Evolutionary conservation across 805 yeast genomes (phyloP).

Genomic region (Wickerhamomyces bovis): DNA sequence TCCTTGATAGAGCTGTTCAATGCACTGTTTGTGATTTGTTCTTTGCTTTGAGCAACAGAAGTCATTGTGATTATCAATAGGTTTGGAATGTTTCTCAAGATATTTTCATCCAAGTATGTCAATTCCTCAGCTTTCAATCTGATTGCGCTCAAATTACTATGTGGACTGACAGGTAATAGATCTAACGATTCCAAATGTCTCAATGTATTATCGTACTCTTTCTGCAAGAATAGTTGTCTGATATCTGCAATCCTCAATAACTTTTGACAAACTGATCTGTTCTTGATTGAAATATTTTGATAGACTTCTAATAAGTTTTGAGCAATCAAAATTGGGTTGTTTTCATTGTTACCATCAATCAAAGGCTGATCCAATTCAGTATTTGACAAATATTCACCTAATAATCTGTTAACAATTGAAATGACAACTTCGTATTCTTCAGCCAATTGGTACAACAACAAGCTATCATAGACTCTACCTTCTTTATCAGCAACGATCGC

Average conservation of each 20-base stretch:
- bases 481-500: constrained; percentile 88
- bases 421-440: constrained; percentile 84
- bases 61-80: constrained; percentile 78
- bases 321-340: constrained; percentile 34
- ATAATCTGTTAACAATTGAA: constrained; percentile 59
- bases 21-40: constrained; percentile 30
- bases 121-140: constrained; percentile 68
- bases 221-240: constrained; percentile 48
- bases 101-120: constrained; percentile 55
- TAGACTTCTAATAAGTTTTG: constrained; percentile 36
- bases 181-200: constrained; percentile 51
- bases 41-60: constrained; percentile 55
- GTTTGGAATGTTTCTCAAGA: constrained; percentile 75
- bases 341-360: constrained; percentile 36
- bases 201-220: constrained; percentile 56
- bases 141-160: constrained; percentile 29
- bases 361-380: constrained; percentile 59
- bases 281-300: constrained; percentile 54
- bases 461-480: constrained; percentile 81
- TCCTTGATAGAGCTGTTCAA: constrained; percentile 43
- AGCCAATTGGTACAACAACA: constrained; percentile 78
- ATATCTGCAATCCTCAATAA: constrained; percentile 65
- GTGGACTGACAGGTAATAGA: constrained; percentile 54
- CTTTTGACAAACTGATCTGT: constrained; percentile 58
- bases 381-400: constrained; percentile 72